These are phyloP conservation scores for Favolaschia claudopus DNA, from an alignment of 768 basidiomycete species.

Conservation along the genomic window DNA sequence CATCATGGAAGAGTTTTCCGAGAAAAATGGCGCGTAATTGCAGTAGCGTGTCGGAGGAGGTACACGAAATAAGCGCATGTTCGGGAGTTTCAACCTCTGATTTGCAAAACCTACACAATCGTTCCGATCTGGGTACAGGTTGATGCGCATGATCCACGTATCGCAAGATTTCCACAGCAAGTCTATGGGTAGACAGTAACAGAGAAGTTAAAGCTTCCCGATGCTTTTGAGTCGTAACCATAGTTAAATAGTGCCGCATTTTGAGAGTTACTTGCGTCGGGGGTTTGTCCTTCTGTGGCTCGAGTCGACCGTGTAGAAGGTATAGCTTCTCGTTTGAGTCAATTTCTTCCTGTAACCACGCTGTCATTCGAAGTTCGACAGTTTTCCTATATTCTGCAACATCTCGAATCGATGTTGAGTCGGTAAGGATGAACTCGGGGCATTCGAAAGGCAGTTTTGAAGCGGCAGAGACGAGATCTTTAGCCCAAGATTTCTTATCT, in stretches of 20 bases:
- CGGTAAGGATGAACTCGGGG: background rate
- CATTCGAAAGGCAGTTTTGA: constrained; percentile 3
- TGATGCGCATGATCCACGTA: background rate
- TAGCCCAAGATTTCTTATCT: background rate
- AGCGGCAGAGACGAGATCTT: background rate
- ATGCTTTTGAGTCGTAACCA: constrained; percentile 1
- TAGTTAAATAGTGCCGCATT: constrained; percentile 9
- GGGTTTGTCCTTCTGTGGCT: constrained; percentile 12
- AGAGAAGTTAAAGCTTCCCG: constrained; percentile 8
- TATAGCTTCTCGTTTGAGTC: constrained; percentile 14
- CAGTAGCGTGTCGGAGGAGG: no score
- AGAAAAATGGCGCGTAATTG: no score
- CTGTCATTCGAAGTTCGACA: background rate
- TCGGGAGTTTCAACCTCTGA: constrained; percentile 1
- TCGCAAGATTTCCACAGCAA: constrained; percentile 10
- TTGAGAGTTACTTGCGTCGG: background rate
- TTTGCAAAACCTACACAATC: background rate
- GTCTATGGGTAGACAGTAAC: constrained; percentile 5
- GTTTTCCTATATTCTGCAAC: background rate
- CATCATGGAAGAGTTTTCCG: no score
- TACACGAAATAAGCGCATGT: no score
- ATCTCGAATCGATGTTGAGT: background rate
- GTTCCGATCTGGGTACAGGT: background rate
- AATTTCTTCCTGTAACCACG: constrained; percentile 7
- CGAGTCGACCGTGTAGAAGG: constrained; percentile 9